Evolutionary conservation across 129 eudicot species (phyloP).

Genomic region (Pseudognaphalium luteoalbum): DNA sequence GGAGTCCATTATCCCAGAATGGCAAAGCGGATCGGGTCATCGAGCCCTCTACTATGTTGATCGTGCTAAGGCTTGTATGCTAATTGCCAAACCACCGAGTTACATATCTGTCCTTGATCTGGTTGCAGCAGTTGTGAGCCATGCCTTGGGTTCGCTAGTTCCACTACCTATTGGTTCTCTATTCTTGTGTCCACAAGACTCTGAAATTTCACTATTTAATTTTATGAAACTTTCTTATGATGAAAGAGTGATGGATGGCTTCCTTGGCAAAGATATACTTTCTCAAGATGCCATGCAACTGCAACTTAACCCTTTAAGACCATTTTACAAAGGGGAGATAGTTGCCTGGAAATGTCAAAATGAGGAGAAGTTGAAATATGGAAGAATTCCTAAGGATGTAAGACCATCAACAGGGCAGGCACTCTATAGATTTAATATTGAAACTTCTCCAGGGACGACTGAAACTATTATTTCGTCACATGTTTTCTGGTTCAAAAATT

Average conservation of each 20-base stretch:
- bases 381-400: neutral
- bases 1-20: too few relatives aligned
- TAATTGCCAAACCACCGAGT: too few relatives aligned
- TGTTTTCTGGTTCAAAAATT: neutral
- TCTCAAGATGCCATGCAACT: slow-evolving; percentile 10
- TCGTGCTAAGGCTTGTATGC: too few relatives aligned
- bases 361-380: neutral
- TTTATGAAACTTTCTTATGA: too few relatives aligned
- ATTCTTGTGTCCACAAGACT: too few relatives aligned
- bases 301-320: neutral
- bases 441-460: neutral
- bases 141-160: too few relatives aligned
- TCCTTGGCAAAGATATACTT: slow-evolving; percentile 53
- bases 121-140: too few relatives aligned
- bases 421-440: neutral
- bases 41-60: too few relatives aligned
- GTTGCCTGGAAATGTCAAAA: neutral
- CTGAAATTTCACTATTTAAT: too few relatives aligned
- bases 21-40: too few relatives aligned
- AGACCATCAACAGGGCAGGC: neutral
- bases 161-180: too few relatives aligned
- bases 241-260: neutral
- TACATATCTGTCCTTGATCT: too few relatives aligned
- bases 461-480: neutral
- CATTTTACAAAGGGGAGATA: slow-evolving; percentile 1